Evolutionary conservation across 768 basidiomycete genomes (phyloP).

Genomic region (Lactarius trivialis): DNA sequence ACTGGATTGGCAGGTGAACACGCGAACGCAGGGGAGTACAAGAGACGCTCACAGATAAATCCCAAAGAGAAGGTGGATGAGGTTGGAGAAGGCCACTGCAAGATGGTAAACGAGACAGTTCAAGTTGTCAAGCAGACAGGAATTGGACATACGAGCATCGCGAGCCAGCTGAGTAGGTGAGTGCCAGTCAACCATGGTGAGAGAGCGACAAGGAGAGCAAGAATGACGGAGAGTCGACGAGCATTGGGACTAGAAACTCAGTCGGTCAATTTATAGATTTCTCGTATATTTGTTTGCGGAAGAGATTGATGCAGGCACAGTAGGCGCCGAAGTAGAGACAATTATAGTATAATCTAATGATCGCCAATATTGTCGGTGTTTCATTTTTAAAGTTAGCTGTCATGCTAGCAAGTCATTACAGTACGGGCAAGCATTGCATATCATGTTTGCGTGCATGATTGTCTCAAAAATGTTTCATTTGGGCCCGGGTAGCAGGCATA

Average conservation of each 20-base stretch:
- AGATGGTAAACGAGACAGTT: conserved; percentile 1
- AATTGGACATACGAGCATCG: conserved; percentile 32
- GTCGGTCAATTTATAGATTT: conserved; percentile 1
- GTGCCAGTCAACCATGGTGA: conserved; percentile 35
- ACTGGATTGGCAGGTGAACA: too few species aligned
- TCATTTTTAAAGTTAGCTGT: too few species aligned
- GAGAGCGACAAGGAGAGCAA: background rate
- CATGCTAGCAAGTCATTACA: too few species aligned
- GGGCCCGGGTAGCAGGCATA: too few species aligned
- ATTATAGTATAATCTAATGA: too few species aligned
- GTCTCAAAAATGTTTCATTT: too few species aligned
- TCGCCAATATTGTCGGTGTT: too few species aligned
- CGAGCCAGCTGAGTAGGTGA: conserved; percentile 34
- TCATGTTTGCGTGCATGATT: too few species aligned
- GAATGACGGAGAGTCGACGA: conserved; percentile 2
- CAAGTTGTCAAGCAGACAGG: background rate
- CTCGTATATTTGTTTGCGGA: background rate
- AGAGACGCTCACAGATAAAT: conserved; percentile 37
- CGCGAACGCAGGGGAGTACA: too few species aligned
- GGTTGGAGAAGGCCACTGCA: conserved; percentile 35
- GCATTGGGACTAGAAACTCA: background rate
- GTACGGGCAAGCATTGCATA: too few species aligned
- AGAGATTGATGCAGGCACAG: too few species aligned
- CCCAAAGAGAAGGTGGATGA: conserved; percentile 40
- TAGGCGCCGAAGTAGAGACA: too few species aligned